Base-by-base conservation (phyloP, 2,329 filamentous ascomycete species). In the Teratosphaeria pseudoeucalypti region DNA sequence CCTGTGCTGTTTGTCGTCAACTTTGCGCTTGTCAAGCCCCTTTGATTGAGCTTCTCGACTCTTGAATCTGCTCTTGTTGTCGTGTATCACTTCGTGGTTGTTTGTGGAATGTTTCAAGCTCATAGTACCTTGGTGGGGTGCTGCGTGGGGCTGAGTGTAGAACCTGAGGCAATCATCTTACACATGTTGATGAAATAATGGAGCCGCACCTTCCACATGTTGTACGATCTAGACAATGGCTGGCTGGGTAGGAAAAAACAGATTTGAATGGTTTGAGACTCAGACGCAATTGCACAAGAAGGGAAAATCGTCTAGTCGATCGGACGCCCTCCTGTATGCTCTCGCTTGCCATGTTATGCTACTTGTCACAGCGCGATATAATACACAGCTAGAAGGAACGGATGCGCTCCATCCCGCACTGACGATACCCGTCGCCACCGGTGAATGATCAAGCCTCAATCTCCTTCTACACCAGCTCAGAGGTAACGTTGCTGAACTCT, bases 401-500 rank as follows among this genome's bases (percentile, higher is more conserved):
- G 16, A 14, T 47, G 16, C 3, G 32, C 37, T 37, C 34, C 14
- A 49, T 27, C 39, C 34, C n/a, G 39, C 23, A 26, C 12, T 34
- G 16, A 23, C 55, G n/a, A 55, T 29, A 4, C 4, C 37, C 12
- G 23, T 27, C 16, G 12, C 12, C 10, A 29, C n/a, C 19, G 27
- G 55, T 16, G 12, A 2, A 4, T 12, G 27, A 7, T 11, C 6
- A 26, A 2, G 14, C 19, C 5, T 54, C 53, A 23, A 47, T 23
- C 52, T 34, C n/a, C 55, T 9, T 53, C 34, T 57, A 69, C 3
- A 67, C 65, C 72, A 95, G 74, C 70, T 86, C 79, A 69, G 88
- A 89, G 60, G 90, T 95, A 58, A 96, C 92, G 74, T 96, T 96
- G 65, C 88, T 92, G 77, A 99, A 99, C 81, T 99, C 94, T 76